Percentiles rank a stretch among this genome's conserved stretches.
Conservation (phyloP, 306 rosid species). For the Dalbergia cultrata region DNA sequence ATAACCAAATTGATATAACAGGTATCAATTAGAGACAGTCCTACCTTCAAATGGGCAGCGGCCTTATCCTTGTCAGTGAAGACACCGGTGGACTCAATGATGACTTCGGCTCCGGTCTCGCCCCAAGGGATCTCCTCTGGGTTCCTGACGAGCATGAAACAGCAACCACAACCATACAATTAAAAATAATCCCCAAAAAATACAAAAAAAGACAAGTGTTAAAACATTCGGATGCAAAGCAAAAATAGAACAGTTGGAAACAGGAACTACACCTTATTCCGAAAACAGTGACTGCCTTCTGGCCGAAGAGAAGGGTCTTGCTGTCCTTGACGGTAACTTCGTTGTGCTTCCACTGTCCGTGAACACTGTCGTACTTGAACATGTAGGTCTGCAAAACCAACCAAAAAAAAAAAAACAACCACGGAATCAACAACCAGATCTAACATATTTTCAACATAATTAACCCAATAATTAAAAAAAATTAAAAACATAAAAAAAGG, state of each 20-base stretch:
- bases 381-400: conserved; percentile 64
- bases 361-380: conserved; percentile 86
- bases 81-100: conserved; percentile 73
- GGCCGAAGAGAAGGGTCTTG: conserved; percentile 75
- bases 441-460: not conserved
- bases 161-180: not conserved
- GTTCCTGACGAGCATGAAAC: conserved; percentile 50
- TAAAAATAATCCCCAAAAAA: too few species aligned
- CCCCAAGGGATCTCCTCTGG: conserved; percentile 81
- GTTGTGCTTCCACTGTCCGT: conserved; percentile 78
- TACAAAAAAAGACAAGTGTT: not conserved
- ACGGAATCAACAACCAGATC: conserved; percentile 16
- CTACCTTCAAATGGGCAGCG: conserved; percentile 82
- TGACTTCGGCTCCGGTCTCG: conserved; percentile 56
- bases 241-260: not conserved
- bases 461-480: not conserved
- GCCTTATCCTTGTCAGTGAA: conserved; percentile 70
- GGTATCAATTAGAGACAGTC: conserved; percentile 34
- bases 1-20: too few species aligned
- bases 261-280: conserved; percentile 58
- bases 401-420: not conserved
- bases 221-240: not conserved
- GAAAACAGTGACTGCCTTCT: conserved; percentile 62
- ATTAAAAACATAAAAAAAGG: not conserved
- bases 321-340: conserved; percentile 65